Conservation (phyloP, 352 stramenopile species). For the Plasmopara viticola region DNA sequence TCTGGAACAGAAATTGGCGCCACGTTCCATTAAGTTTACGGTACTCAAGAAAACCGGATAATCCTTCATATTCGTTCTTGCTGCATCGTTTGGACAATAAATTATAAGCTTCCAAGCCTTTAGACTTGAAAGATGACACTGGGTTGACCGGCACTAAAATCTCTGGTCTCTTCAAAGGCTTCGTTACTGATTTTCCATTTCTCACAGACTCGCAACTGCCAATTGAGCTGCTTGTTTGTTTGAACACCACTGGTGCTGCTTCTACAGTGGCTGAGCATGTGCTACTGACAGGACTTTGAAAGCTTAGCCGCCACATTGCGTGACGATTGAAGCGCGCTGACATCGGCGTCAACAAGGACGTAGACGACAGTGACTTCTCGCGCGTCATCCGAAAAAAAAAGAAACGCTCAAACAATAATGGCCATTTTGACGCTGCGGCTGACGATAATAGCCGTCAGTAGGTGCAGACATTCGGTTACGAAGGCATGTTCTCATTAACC, state of each 20-base stretch:
- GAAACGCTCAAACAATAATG: too few species aligned
- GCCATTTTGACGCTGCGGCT: too few species aligned
- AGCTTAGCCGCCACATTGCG: conserved; percentile 9
- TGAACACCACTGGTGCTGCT: conserved; percentile 8
- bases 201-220: too few species aligned
- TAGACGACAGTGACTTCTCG: conserved; percentile 3
- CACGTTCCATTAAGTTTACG: conserved; percentile 62
- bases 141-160: conserved; percentile 7
- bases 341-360: conserved; percentile 3
- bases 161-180: too few species aligned
- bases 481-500: too few species aligned
- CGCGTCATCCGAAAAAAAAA: too few species aligned
- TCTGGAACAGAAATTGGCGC: conserved; percentile 76
- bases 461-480: too few species aligned
- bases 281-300: conserved; percentile 18
- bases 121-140: conserved; percentile 6
- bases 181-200: too few species aligned
- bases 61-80: conserved; percentile 39
- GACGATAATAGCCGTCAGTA: too few species aligned
- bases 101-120: conserved; percentile 56
- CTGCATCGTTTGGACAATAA: conserved; percentile 48
- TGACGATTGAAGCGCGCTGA: conserved; percentile 4
- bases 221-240: too few species aligned
- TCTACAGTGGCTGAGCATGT: conserved; percentile 11
- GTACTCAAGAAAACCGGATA: conserved; percentile 68